Conservation (phyloP, 106 monocot genomes). For the Acanthochlamys bracteata region DNA sequence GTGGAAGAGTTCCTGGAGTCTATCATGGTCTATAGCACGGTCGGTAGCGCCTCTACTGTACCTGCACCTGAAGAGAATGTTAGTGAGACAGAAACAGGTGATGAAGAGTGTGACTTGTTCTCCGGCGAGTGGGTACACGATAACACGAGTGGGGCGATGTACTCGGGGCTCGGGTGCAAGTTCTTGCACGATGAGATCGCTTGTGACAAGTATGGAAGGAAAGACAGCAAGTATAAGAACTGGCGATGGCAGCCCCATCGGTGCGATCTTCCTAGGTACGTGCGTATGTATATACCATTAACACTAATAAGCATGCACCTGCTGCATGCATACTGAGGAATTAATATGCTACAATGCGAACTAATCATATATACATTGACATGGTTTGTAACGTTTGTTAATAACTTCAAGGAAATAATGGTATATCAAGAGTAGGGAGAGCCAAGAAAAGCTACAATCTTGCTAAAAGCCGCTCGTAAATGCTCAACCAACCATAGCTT, state of each 20-base stretch:
- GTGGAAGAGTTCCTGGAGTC: neutral
- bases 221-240: conserved; percentile 24
- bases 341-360: no score
- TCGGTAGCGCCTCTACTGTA: neutral
- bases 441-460: no score
- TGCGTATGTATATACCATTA: neutral
- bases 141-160: conserved; percentile 30
- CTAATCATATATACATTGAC: no score
- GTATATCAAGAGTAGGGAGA: no score
- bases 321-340: no score
- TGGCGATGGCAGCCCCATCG: conserved; percentile 58
- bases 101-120: conserved; percentile 24
- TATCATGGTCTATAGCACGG: neutral
- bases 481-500: no score
- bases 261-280: conserved; percentile 43
- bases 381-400: no score
- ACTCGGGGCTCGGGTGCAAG: conserved; percentile 23
- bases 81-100: neutral
- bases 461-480: no score
- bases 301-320: no score
- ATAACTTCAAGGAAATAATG: no score
- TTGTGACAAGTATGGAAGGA: conserved; percentile 58
- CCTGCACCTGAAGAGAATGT: neutral
- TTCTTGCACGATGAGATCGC: conserved; percentile 44
- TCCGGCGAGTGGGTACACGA: conserved; percentile 49